Percentiles rank a stretch among this genome's conserved stretches.
These are phyloP conservation scores for Rutstroemia sp. DNA, from an alignment of 2,329 filamentous ascomycete species.

Conservation along the genomic window DNA sequence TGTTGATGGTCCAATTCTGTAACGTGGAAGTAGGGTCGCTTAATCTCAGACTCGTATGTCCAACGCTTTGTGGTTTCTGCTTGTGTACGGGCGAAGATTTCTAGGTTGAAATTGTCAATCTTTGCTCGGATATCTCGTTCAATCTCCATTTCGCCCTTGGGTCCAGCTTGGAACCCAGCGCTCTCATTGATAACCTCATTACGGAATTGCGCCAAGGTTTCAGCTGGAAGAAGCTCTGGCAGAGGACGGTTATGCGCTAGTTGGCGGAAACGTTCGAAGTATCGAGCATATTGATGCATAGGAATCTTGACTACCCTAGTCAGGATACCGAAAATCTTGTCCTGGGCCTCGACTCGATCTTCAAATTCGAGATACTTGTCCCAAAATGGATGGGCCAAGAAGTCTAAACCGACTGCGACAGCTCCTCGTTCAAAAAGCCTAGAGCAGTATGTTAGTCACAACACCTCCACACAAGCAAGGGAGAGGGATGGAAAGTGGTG, in stretches of 20 bases:
- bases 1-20: conserved; percentile 84
- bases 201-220: conserved; percentile 60
- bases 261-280: conserved; percentile 84
- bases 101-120: conserved; percentile 73
- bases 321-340: conserved; percentile 80
- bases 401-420: conserved; percentile 80
- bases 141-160: conserved; percentile 66
- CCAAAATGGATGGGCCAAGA: conserved; percentile 93
- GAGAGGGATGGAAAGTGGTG: conserved; percentile 31
- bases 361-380: conserved; percentile 98
- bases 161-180: conserved; percentile 40
- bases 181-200: conserved; percentile 65
- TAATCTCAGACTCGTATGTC: conserved; percentile 91
- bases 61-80: conserved; percentile 86
- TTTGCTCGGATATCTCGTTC: conserved; percentile 76
- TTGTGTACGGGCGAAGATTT: conserved; percentile 74
- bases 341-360: conserved; percentile 75
- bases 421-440: conserved; percentile 93
- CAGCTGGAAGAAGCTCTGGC: conserved; percentile 61
- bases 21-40: conserved; percentile 94
- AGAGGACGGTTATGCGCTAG: conserved; percentile 68
- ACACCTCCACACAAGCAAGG: conserved; percentile 10
- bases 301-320: conserved; percentile 80
- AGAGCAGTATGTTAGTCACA: conserved; percentile 20
- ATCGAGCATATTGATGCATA: conserved; percentile 91